Evolutionary conservation across 345 rosid genomes (phyloP).

Genomic region (Camelina sativa): DNA sequence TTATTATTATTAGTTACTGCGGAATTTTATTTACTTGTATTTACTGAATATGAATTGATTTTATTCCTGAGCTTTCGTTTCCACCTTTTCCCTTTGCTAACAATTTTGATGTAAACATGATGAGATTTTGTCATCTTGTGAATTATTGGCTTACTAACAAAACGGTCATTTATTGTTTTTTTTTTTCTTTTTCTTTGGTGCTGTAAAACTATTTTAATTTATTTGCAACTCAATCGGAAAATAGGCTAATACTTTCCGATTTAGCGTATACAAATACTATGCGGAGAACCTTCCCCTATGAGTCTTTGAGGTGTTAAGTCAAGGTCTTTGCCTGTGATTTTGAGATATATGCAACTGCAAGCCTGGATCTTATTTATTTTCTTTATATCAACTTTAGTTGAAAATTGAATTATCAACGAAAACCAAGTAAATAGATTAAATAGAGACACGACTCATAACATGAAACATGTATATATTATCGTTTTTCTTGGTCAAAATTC

Average conservation of each 20-base stretch:
- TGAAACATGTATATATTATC: background rate
- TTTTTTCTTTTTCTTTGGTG: background rate
- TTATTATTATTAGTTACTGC: background rate
- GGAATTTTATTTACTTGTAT: background rate
- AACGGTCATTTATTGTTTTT: conserved; percentile 11
- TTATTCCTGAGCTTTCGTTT: conserved; percentile 2
- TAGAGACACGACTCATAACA: background rate
- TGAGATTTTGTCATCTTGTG: conserved; percentile 9
- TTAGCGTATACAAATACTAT: conserved; percentile 5
- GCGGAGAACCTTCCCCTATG: background rate
- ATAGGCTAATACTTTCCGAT: conserved; percentile 4
- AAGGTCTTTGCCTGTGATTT: conserved; percentile 27
- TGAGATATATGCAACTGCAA: conserved; percentile 33
- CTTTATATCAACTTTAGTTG: conserved; percentile 32
- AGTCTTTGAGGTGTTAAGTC: conserved; percentile 17
- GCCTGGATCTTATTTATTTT: background rate
- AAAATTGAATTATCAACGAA: background rate
- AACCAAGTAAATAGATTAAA: background rate
- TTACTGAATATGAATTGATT: background rate
- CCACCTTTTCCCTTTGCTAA: background rate
- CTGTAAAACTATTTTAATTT: background rate
- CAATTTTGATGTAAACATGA: background rate
- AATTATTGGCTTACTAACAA: conserved; percentile 14
- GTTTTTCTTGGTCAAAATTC: conserved; percentile 21
- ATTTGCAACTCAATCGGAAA: background rate